Percentiles rank a stretch among this genome's conserved stretches.
These are phyloP conservation scores for Infundibulicybe gibba DNA, from an alignment of 768 basidiomycete genomes.

Conservation along the genomic window DNA sequence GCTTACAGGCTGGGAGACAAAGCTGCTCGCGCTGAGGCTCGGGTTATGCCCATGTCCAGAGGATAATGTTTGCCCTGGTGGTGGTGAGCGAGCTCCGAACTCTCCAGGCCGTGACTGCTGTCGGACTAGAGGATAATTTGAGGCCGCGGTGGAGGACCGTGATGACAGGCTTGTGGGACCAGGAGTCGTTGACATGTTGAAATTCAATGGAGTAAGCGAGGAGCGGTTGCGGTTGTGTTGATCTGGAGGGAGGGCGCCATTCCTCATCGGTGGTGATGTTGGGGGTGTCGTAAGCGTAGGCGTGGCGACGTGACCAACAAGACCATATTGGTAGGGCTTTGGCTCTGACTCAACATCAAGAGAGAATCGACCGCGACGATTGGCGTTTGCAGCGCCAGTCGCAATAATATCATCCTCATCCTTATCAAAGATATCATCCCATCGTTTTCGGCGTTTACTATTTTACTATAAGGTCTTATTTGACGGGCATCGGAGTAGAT, in stretches of 20 bases:
- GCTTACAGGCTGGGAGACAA: constrained; percentile 9
- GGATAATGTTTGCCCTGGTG: not conserved
- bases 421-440: constrained; percentile 52
- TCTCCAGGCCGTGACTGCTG: constrained; percentile 12
- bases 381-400: constrained; percentile 12
- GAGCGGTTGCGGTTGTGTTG: constrained; percentile 17
- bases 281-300: constrained; percentile 29
- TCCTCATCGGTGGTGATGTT: constrained; percentile 23
- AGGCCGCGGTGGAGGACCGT: constrained; percentile 41
- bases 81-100: not conserved
- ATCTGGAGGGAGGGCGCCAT: constrained; percentile 12
- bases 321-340: constrained; percentile 61
- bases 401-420: constrained; percentile 27
- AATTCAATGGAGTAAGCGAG: constrained; percentile 24
- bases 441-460: constrained; percentile 24
- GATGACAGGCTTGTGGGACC: constrained; percentile 24
- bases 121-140: constrained; percentile 28
- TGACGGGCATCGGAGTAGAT: no score
- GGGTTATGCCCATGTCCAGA: constrained; percentile 12
- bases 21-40: constrained; percentile 12
- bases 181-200: constrained; percentile 17
- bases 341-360: constrained; percentile 36
- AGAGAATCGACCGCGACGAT: constrained; percentile 21
- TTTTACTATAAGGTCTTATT: no score
- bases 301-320: constrained; percentile 45